phyloP scores from a whole-genome alignment of 192 early-diverging fungal species.

The Allomyces arbusculus region DNA sequence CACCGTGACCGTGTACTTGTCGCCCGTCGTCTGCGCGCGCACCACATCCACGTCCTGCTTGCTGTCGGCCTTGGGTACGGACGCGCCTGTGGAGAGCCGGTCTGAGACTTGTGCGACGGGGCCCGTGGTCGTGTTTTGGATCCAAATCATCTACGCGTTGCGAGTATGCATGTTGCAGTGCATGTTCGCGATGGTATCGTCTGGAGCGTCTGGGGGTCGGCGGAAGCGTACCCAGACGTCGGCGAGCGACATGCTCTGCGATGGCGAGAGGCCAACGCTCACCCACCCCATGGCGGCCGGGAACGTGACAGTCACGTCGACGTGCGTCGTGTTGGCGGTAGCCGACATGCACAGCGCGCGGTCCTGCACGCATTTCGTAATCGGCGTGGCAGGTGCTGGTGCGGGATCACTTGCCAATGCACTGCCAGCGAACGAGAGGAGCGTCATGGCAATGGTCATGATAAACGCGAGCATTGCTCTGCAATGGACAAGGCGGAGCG shows the following conservation, averaged over 20 bases:
- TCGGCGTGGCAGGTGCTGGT: too few relatives aligned
- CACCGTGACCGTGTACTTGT: background rate
- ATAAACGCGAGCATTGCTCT: too few relatives aligned
- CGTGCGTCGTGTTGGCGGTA: background rate
- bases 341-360: background rate
- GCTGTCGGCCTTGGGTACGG: background rate
- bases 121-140: background rate
- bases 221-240: background rate
- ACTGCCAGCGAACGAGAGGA: too few relatives aligned
- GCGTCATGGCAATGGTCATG: too few relatives aligned
- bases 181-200: background rate
- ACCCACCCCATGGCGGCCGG: background rate
- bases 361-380: background rate
- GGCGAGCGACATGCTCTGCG: background rate
- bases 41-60: background rate
- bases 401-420: too few relatives aligned
- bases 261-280: background rate
- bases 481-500: too few relatives aligned
- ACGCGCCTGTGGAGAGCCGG: background rate
- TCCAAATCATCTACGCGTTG: background rate
- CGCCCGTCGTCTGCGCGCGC: background rate
- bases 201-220: background rate
- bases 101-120: background rate
- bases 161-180: background rate
- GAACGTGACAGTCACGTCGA: background rate